These are phyloP conservation scores for Raphanus raphanistrum DNA, from an alignment of 345 rosid species.

Conservation along the genomic window DNA sequence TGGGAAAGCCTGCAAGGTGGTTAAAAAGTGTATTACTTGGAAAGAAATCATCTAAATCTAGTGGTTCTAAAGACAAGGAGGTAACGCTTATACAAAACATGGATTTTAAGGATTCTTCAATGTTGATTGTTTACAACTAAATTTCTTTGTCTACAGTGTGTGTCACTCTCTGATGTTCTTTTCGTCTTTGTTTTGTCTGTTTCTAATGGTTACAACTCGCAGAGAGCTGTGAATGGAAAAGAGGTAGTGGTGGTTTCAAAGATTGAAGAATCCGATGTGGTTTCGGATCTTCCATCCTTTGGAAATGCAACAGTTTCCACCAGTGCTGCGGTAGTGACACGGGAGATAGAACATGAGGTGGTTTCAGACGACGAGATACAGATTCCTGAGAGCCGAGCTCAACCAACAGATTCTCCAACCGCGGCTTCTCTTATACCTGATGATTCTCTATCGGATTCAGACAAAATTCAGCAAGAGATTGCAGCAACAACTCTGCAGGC, in stretches of 20 bases:
- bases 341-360: conserved; percentile 46
- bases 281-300: conserved; percentile 46
- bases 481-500: conserved; percentile 78
- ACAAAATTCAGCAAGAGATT: conserved; percentile 53
- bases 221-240: conserved; percentile 56
- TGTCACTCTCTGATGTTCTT: not conserved
- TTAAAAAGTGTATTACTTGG: conserved; percentile 76
- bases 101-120: not conserved
- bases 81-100: conserved; percentile 33
- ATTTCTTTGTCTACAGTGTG: not conserved
- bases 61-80: conserved; percentile 60
- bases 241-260: conserved; percentile 55
- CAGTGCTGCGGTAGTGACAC: conserved; percentile 38
- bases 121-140: not conserved
- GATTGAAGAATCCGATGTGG: conserved; percentile 52
- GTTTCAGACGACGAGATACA: conserved; percentile 41
- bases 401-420: conserved; percentile 42
- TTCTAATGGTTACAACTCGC: not conserved
- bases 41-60: conserved; percentile 77
- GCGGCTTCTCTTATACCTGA: conserved; percentile 15
- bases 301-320: conserved; percentile 35
- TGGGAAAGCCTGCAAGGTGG: conserved; percentile 91
- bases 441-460: conserved; percentile 47
- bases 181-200: not conserved
- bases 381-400: conserved; percentile 41